A percentile compares a stretch with the other conserved stretches of the same genome.
Evolutionary conservation across 2,329 filamentous ascomycete species (phyloP).

Genomic region (Colletotrichum melonis): DNA sequence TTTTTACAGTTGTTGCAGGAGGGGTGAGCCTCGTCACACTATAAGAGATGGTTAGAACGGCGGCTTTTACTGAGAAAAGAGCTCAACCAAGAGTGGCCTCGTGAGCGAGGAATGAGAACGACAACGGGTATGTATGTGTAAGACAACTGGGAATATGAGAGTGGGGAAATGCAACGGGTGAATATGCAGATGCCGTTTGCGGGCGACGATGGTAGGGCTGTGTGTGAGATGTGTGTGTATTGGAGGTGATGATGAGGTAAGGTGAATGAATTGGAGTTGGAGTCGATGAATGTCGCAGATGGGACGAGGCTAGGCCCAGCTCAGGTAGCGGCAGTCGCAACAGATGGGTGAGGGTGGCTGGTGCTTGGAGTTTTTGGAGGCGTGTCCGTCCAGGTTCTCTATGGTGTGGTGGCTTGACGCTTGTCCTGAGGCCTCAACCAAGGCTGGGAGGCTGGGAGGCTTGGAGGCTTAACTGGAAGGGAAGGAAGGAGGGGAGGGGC

Average conservation of each 20-base stretch:
- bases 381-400: background rate
- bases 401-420: background rate
- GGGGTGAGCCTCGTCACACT: conserved; percentile 98
- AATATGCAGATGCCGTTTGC: background rate
- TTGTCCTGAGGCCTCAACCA: background rate
- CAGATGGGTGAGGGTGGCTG: background rate
- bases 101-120: background rate
- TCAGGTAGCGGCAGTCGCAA: background rate
- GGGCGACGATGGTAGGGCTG: background rate
- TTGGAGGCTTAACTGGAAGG: background rate
- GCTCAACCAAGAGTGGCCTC: background rate
- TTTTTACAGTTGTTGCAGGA: conserved; percentile 92
- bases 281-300: background rate
- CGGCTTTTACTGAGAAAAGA: background rate
- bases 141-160: background rate
- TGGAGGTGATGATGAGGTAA: conserved; percentile 23
- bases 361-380: background rate
- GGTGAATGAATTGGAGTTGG: background rate
- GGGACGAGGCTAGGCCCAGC: background rate
- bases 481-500: background rate
- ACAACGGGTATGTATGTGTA: background rate
- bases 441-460: background rate
- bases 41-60: conserved; percentile 27
- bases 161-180: background rate
- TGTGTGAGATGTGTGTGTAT: background rate